Evolutionary conservation across 2,329 filamentous ascomycete species (phyloP).

Genomic region (Achaetomium macrosporum): DNA sequence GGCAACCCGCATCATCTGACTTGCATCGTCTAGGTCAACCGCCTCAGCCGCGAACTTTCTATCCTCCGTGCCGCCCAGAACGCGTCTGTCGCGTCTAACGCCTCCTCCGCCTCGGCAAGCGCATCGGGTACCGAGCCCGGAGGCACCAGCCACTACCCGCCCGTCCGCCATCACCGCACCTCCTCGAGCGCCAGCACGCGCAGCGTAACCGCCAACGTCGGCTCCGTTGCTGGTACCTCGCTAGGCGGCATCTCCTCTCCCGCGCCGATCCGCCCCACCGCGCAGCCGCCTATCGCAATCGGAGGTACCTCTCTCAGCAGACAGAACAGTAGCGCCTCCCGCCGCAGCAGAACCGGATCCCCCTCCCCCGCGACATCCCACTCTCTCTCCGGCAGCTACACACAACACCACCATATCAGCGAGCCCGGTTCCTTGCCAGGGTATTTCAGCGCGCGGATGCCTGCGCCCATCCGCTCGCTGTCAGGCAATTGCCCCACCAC

Average conservation of each 20-base stretch:
- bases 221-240: conserved; percentile 35
- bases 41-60: conserved; percentile 81
- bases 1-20: conserved; percentile 6
- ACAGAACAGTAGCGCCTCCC: conserved; percentile 51
- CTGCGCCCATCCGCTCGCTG: conserved; percentile 11
- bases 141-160: conserved; percentile 51
- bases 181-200: conserved; percentile 50
- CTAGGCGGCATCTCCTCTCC: conserved; percentile 42
- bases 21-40: conserved; percentile 66
- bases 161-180: conserved; percentile 52
- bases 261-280: conserved; percentile 35
- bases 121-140: conserved; percentile 45
- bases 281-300: conserved; percentile 19
- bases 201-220: conserved; percentile 44
- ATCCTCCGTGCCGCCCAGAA: conserved; percentile 69
- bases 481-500: neutral
- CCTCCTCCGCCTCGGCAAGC: conserved; percentile 55
- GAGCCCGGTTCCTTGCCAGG: conserved; percentile 28
- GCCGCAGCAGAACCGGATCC: conserved; percentile 46
- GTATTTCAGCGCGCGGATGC: conserved; percentile 31
- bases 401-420: conserved; percentile 30
- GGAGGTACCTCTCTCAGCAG: conserved; percentile 40
- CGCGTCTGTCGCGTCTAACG: conserved; percentile 59
- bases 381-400: conserved; percentile 38
- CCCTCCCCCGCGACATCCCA: conserved; percentile 33